Evolutionary conservation across 306 rosid species (phyloP).

Genomic region (Castanopsis chinensis): DNA sequence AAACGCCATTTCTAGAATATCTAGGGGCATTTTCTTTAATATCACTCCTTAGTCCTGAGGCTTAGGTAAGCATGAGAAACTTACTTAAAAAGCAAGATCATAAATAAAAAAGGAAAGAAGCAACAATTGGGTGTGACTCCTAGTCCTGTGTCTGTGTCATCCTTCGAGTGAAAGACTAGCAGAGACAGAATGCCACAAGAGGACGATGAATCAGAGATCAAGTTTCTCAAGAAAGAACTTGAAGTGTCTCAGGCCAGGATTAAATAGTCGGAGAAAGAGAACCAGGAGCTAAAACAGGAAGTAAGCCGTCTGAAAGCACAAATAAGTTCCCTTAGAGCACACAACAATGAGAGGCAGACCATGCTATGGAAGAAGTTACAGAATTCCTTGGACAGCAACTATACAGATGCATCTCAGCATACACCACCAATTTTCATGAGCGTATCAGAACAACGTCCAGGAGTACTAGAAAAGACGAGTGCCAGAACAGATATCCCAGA

Average conservation of each 20-base stretch:
- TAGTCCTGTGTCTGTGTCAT: conserved; percentile 12
- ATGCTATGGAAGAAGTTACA: conserved; percentile 89
- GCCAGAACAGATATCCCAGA: conserved; percentile 38
- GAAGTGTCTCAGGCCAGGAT: conserved; percentile 49
- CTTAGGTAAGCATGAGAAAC: conserved; percentile 38
- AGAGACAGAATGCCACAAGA: conserved; percentile 40
- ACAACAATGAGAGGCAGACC: conserved; percentile 68
- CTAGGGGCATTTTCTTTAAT: conserved; percentile 26
- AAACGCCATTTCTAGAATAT: conserved; percentile 23
- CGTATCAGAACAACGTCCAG: conserved; percentile 33
- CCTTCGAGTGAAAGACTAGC: conserved; percentile 17
- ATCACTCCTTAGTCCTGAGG: conserved; percentile 15
- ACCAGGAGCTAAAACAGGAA: conserved; percentile 69
- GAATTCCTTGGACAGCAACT: conserved; percentile 50
- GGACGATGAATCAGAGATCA: conserved; percentile 51
- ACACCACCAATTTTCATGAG: conserved; percentile 33
- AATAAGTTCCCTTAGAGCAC: conserved; percentile 61
- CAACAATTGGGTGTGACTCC: conserved; percentile 22
- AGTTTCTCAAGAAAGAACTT: conserved; percentile 47
- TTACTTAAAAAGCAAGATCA: conserved; percentile 53
- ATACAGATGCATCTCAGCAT: conserved; percentile 37
- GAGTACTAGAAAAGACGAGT: conserved; percentile 22
- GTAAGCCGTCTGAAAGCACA: conserved; percentile 59
- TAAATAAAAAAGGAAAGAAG: conserved; percentile 21
- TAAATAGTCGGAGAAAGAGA: conserved; percentile 62